Evolutionary conservation across 352 stramenopile species (phyloP).

Genomic region (Elongisporangium anandrum): DNA sequence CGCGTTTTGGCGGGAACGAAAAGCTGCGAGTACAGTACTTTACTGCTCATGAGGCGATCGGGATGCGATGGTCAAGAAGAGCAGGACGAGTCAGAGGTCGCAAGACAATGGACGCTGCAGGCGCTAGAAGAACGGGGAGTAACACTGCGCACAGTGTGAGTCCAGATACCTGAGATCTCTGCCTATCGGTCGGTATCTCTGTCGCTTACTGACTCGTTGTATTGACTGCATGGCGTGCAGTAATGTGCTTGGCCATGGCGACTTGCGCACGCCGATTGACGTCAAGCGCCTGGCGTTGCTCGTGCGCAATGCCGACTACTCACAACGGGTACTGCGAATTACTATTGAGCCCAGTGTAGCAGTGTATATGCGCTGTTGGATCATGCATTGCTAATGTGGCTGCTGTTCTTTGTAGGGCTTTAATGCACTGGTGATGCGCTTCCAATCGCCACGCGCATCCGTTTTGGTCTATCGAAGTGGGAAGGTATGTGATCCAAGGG

Average conservation of each 20-base stretch:
- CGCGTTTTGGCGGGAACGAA: neutral
- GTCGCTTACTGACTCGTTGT: neutral
- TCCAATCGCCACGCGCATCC: constrained; percentile 46
- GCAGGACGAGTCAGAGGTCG: neutral
- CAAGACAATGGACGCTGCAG: neutral
- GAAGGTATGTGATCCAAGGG: constrained; percentile 31
- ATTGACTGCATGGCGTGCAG: constrained; percentile 19
- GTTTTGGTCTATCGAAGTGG: constrained; percentile 61
- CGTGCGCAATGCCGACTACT: constrained; percentile 72
- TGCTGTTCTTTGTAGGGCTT: constrained; percentile 33
- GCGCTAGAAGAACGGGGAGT: neutral
- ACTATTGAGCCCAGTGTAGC: neutral
- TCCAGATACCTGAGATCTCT: neutral
- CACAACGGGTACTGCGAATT: constrained; percentile 30
- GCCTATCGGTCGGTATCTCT: neutral
- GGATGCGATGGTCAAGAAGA: neutral
- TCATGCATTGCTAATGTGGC: neutral
- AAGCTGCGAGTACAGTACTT: neutral
- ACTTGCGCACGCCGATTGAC: constrained; percentile 47
- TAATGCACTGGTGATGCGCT: constrained; percentile 61
- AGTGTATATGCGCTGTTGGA: neutral
- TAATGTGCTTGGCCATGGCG: constrained; percentile 61
- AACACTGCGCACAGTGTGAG: neutral
- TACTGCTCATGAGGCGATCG: neutral
- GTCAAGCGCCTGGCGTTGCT: constrained; percentile 58